A percentile compares a stretch with the other conserved stretches of the same genome.
phyloP scores from a whole-genome alignment of 1,284 basidiomycete species.

The Amylostereum areolatum region DNA sequence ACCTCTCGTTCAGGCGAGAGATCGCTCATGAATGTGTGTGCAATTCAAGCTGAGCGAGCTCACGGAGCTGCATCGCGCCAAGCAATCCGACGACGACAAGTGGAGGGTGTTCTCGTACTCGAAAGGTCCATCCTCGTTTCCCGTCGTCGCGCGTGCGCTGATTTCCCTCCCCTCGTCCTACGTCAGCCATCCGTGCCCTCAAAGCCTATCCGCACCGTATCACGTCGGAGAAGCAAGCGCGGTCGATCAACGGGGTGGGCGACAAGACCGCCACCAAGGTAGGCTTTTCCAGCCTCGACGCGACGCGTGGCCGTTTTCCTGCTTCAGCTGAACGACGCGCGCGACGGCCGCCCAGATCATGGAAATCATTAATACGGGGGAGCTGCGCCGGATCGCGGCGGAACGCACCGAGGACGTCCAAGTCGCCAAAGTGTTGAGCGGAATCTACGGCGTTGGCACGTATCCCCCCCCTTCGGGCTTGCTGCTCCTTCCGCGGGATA shows the following conservation, averaged over 20 bases:
- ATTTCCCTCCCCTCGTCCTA: neutral
- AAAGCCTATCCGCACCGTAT: slow-evolving; percentile 56
- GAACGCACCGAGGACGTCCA: slow-evolving; percentile 58
- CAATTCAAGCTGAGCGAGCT: slow-evolving; percentile 65
- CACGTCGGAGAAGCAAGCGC: slow-evolving; percentile 55
- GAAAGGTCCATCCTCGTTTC: slow-evolving; percentile 41
- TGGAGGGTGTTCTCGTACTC: slow-evolving; percentile 59
- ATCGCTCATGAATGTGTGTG: too few relatives aligned
- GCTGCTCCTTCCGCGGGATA: too few relatives aligned
- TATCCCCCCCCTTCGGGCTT: slow-evolving; percentile 5
- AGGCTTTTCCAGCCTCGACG: slow-evolving; percentile 6
- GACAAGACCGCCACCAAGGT: slow-evolving; percentile 74
- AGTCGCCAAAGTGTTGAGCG: slow-evolving; percentile 53
- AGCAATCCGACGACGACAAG: slow-evolving; percentile 47
- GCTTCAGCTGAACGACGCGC: too few relatives aligned
- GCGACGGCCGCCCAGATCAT: slow-evolving; percentile 70
- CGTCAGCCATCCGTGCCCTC: slow-evolving; percentile 52
- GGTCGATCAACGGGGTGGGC: slow-evolving; percentile 60
- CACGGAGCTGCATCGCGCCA: slow-evolving; percentile 51
- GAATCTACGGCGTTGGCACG: slow-evolving; percentile 83
- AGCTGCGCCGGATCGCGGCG: slow-evolving; percentile 52
- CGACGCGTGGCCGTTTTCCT: too few relatives aligned
- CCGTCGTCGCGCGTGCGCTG: neutral
- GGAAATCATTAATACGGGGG: slow-evolving; percentile 72
- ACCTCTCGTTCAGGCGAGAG: too few relatives aligned